Percentiles rank a stretch among this genome's conserved stretches.
Conservation (phyloP, 345 rosid genomes). For the Eucalyptus melliodora region DNA sequence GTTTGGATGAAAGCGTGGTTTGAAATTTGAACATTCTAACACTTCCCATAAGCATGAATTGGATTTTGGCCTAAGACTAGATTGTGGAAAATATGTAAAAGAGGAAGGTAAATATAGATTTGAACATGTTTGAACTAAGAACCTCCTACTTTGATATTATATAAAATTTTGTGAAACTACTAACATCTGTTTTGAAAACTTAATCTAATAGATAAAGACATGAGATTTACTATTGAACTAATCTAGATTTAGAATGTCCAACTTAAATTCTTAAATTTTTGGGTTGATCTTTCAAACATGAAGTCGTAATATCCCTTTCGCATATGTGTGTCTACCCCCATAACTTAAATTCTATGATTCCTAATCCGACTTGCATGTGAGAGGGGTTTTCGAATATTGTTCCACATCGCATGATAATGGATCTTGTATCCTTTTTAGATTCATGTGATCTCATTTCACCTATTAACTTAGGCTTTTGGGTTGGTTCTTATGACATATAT, state of each 20-base stretch:
- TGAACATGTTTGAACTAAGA: not conserved
- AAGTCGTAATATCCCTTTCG: not conserved
- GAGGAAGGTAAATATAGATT: rapidly evolving
- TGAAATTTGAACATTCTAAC: too few species aligned
- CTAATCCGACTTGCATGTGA: not conserved
- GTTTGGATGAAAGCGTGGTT: not conserved
- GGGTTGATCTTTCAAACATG: not conserved
- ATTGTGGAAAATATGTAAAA: too few species aligned
- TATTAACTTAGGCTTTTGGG: not conserved
- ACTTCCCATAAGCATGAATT: not conserved
- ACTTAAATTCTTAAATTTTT: not conserved
- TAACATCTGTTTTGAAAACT: not conserved
- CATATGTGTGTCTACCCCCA: not conserved
- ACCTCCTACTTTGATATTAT: not conserved
- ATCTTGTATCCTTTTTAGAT: not conserved
- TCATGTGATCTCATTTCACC: not conserved
- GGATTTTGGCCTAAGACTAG: too few species aligned
- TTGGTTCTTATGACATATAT: not conserved
- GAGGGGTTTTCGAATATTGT: not conserved
- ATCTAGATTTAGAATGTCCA: not conserved
- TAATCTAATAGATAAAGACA: not conserved
- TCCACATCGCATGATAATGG: not conserved
- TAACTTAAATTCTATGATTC: not conserved
- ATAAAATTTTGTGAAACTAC: not conserved
- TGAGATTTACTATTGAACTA: not conserved